Evolutionary conservation across 2,329 filamentous ascomycete species (phyloP).

Genomic region (Claviceps monticola): DNA sequence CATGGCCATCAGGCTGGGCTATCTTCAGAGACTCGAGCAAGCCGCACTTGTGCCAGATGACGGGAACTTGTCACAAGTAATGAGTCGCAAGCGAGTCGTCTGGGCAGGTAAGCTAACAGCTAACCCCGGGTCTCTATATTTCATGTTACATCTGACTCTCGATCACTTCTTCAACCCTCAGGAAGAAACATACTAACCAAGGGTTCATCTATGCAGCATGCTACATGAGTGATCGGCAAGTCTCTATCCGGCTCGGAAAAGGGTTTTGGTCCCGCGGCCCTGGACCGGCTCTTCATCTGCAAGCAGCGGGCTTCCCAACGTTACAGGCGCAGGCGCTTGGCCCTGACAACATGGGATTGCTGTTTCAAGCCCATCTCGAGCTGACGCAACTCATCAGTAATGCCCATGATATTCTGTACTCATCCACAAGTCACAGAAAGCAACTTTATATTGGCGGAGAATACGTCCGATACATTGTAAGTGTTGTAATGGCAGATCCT

Average conservation of each 20-base stretch:
- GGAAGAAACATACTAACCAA: no score
- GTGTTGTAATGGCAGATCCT: not conserved
- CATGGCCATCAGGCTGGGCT: slow-evolving; percentile 53
- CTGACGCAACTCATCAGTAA: slow-evolving; percentile 61
- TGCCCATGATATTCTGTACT: slow-evolving; percentile 60
- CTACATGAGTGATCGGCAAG: slow-evolving; percentile 53
- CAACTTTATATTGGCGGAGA: slow-evolving; percentile 57
- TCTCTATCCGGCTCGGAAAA: slow-evolving; percentile 57
- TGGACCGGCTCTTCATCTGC: slow-evolving; percentile 49
- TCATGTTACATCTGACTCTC: no score
- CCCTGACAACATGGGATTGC: slow-evolving; percentile 52
- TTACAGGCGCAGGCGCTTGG: slow-evolving; percentile 42
- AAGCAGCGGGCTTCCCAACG: slow-evolving; percentile 54
- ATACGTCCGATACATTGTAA: slow-evolving; percentile 55
- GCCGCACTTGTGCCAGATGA: slow-evolving; percentile 51
- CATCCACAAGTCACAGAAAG: slow-evolving; percentile 54
- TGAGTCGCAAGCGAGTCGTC: slow-evolving; percentile 50
- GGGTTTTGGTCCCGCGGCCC: slow-evolving; percentile 64
- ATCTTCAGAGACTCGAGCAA: slow-evolving; percentile 55
- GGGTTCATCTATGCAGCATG: slow-evolving; percentile 25
- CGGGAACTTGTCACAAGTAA: slow-evolving; percentile 42
- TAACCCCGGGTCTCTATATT: no score
- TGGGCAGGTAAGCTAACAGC: slow-evolving; percentile 40
- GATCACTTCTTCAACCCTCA: no score
- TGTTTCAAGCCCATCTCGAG: slow-evolving; percentile 59